Base-by-base conservation (phyloP, 345 rosid genomes). In the Kernera saxatilis region DNA sequence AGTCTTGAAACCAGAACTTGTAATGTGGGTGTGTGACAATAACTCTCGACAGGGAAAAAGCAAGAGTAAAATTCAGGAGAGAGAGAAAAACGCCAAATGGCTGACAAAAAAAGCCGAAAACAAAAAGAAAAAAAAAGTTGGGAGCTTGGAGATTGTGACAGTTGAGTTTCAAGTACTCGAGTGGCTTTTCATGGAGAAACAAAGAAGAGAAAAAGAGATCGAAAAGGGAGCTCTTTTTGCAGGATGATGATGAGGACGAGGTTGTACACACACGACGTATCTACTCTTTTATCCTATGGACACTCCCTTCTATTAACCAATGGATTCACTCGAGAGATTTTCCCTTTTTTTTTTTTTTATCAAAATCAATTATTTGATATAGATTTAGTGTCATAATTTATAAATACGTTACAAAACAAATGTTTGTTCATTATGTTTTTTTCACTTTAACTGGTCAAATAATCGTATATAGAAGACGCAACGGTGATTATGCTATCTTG, bases 131-230 rank as follows among this genome's bases (percentile, higher is more conserved):
- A 66, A 4, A 55, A 72, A 65, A 49, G 25, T 17, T 8, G 17
- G 64, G 40, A 57, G 69, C 56, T 51, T 23, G 5, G 55, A 74
- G 73, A 74, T 14, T 50, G 69, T 33, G 78, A 67, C 73, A 74
- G 55, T 67, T 41, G 63, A 67, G 63, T 40, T 67, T 25, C 25
- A 60, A 45, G 78, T 55, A 75, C 78, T 75, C 15, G 27, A 68
- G 78, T 60, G 50, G 63, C 64, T 68, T 75, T 68, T 25, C 73
- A 52, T 41, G 48, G 23, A 59, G 35, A 57, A 56, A 46, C 52
- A 41, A 41, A 2, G 6, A 45, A 44, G 49, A 25, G n/a, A 62
- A 40, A 58, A 43, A 9, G 43, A 59, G 13, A 23, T 70, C 12
- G 45, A 30, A 35, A 64, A 33, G 56, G n/a, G 18, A 15, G 37